Evolutionary conservation across 2,329 filamentous ascomycete genomes (phyloP), one percentile per base, ranked within the genome.

Genomic region (Colletotrichum higginsianum): DNA sequence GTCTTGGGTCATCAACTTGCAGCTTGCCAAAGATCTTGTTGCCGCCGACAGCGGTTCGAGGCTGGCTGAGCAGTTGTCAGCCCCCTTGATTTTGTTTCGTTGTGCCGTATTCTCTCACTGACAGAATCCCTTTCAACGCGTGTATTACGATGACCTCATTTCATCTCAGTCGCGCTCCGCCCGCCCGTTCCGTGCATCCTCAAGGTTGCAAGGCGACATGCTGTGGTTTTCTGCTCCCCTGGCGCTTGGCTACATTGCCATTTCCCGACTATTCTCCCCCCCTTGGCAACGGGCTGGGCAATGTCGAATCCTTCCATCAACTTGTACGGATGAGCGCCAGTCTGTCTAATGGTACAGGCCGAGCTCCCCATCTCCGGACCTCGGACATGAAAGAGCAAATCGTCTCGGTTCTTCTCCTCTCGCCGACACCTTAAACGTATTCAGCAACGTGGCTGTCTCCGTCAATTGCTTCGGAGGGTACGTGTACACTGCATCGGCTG

Each of bases 131-230:
- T 35, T 30, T 53, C 18, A 55, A 38, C 5, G 30, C 38, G 30
- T 58, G 42, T 44, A 67, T 60, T 72, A 63, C 47, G 66, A 72
- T 72, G 65, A 65, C 58, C 65, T 72, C 65, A 72, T 64, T 46
- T 69, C 40, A 67, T 53, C 35, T 62, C 57, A 35, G 49, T 21
- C 18, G 18, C 53, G 64, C 68, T 62, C 65, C 64, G 57, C 63
- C 65, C 64, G 57, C 63, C 57, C 58, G 38, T 71, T 58, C 52
- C 57, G 64, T 58, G 35, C 42, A 44, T 49, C 65, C 52, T 63
- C 58, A 52, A 46, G 44, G 53, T 53, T 62, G 30, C 53, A 63
- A 66, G 66, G 60, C 53, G 65, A 60, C 58, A 60, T 52, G 18
- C 61, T 64, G 60, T 46, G 55, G 61, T 23, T 35, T 67, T 60